phyloP scores from a whole-genome alignment of 805 yeast species.

The Schwanniomyces occidentalis region DNA sequence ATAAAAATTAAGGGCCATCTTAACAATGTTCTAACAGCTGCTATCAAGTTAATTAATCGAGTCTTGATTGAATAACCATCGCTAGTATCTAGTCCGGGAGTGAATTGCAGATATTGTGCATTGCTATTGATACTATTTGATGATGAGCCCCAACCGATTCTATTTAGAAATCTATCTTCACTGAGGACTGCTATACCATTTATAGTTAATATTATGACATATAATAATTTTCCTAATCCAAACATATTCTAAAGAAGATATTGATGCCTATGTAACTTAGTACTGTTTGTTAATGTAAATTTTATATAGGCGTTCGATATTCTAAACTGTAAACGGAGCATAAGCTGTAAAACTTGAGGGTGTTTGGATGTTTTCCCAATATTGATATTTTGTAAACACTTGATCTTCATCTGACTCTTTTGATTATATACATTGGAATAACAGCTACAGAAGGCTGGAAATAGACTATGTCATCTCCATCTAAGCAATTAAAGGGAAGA shows the following conservation, averaged over 20 bases:
- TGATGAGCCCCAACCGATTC: conserved; percentile 45
- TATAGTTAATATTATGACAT: conserved; percentile 57
- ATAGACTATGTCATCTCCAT: too few species aligned
- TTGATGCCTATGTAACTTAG: too few species aligned
- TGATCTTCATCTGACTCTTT: too few species aligned
- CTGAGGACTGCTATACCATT: conserved; percentile 78
- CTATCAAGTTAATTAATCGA: conserved; percentile 62
- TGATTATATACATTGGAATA: too few species aligned
- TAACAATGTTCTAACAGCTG: conserved; percentile 74
- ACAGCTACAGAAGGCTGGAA: too few species aligned
- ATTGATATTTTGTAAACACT: too few species aligned
- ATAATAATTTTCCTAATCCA: conserved; percentile 60
- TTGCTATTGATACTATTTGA: conserved; percentile 15
- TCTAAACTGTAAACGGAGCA: too few species aligned
- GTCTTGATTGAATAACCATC: conserved; percentile 43
- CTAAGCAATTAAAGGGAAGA: conserved; percentile 21
- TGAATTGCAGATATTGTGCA: conserved; percentile 19
- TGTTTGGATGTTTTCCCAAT: too few species aligned
- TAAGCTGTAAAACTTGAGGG: too few species aligned
- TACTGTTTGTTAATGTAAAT: too few species aligned
- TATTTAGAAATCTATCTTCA: conserved; percentile 74
- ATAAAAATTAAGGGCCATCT: conserved; percentile 72
- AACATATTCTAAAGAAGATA: too few species aligned
- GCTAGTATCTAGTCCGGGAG: conserved; percentile 50
- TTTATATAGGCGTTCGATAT: too few species aligned